Percentiles rank a stretch among this genome's conserved stretches.
phyloP scores from a whole-genome alignment of 331 rosid genomes.

The Pyracantha coccinea region DNA sequence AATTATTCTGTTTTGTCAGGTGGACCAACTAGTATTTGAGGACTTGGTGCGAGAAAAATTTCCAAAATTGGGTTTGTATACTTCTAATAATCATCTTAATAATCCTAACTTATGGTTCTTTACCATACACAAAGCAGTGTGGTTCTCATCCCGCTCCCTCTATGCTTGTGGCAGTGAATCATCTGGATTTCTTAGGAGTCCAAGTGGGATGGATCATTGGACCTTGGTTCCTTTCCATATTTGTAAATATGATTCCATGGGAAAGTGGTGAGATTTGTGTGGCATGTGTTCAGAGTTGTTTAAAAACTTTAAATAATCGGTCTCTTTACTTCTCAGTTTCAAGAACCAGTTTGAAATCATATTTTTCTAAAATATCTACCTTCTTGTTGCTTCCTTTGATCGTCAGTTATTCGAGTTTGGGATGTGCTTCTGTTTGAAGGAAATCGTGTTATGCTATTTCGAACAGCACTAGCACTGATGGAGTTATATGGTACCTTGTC shows the following conservation, averaged over 20 bases:
- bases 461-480: constrained; percentile 87
- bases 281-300: not conserved
- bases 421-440: constrained; percentile 91
- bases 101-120: constrained; percentile 8
- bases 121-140: constrained; percentile 16
- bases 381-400: constrained; percentile 22
- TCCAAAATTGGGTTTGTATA: constrained; percentile 75
- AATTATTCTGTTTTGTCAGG: constrained; percentile 46
- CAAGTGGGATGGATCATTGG: constrained; percentile 96
- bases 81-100: constrained; percentile 2
- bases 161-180: constrained; percentile 72
- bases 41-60: constrained; percentile 84
- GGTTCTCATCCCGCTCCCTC: constrained; percentile 25
- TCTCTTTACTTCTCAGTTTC: not conserved
- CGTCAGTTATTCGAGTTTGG: constrained; percentile 84
- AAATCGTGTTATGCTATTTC: constrained; percentile 90
- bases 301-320: not conserved
- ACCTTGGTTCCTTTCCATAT: constrained; percentile 96
- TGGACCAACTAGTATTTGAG: constrained; percentile 95
- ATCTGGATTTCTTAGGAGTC: constrained; percentile 99
- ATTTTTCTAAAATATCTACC: constrained; percentile 10
- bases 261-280: constrained; percentile 73
- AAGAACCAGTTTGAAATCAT: constrained; percentile 6
- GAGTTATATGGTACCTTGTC: constrained; percentile 69
- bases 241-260: constrained; percentile 91